Percentiles rank a stretch among this genome's conserved stretches.
Evolutionary conservation across 139 green algal species (phyloP).

Genomic region (Mesostigma viride): DNA sequence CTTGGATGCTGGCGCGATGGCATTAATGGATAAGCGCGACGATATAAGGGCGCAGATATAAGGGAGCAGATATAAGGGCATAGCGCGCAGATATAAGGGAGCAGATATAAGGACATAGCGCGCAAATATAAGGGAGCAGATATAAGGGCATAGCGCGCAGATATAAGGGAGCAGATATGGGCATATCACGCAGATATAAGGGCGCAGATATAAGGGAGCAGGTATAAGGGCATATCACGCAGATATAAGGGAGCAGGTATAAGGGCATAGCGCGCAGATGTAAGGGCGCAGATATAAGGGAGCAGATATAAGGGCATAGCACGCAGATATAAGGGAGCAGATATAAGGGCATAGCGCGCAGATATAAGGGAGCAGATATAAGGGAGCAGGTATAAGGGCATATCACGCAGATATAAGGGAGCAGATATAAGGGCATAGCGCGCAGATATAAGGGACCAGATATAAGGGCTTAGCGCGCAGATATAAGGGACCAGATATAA

Average conservation of each 20-base stretch:
- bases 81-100: not conserved
- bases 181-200: no score
- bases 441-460: not conserved
- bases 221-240: no score
- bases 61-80: not conserved
- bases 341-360: not conserved
- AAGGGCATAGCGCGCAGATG: no score
- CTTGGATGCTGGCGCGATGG: conserved; percentile 16
- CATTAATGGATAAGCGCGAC: not conserved
- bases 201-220: no score
- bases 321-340: not conserved
- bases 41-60: not conserved
- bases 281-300: not conserved
- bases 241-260: no score
- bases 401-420: not conserved
- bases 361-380: not conserved
- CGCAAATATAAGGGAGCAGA: not conserved
- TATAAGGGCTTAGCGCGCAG: not conserved
- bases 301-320: not conserved
- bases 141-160: no score
- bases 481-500: not conserved
- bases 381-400: not conserved
- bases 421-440: not conserved
- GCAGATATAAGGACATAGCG: not conserved
- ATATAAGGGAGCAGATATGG: no score